Conservation (phyloP, 108 stramenopile species). For the Aurantiochytrium sp. region DNA sequence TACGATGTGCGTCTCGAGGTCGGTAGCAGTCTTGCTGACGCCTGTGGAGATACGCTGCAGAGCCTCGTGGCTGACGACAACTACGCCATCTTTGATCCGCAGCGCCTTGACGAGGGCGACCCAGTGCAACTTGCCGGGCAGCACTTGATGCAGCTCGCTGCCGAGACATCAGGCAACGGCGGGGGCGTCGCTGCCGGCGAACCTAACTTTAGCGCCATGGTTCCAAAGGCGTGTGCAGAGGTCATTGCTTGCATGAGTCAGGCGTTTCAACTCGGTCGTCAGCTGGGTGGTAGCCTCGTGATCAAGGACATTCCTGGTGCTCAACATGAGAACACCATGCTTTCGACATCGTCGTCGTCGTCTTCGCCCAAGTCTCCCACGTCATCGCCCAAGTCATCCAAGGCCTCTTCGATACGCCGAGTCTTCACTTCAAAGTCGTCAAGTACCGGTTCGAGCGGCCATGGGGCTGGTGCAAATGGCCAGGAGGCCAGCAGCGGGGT, state of each 20-base stretch:
- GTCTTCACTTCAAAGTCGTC: no score
- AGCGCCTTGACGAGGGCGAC: neutral
- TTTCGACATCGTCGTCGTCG: neutral
- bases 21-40: neutral
- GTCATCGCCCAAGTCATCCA: neutral
- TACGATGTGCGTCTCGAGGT: neutral
- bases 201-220: neutral
- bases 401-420: no score
- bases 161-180: neutral
- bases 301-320: neutral
- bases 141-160: neutral
- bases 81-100: neutral
- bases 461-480: no score
- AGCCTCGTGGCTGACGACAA: neutral
- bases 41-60: neutral
- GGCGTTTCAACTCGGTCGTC: neutral
- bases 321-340: no score
- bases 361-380: neutral
- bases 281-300: neutral
- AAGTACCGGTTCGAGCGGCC: no score
- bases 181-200: neutral
- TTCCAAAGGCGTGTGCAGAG: neutral
- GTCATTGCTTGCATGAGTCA: neutral
- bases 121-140: neutral
- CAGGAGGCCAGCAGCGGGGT: no score